Evolutionary conservation across 1,284 basidiomycete species (phyloP).

Genomic region (Puccinia horiana): DNA sequence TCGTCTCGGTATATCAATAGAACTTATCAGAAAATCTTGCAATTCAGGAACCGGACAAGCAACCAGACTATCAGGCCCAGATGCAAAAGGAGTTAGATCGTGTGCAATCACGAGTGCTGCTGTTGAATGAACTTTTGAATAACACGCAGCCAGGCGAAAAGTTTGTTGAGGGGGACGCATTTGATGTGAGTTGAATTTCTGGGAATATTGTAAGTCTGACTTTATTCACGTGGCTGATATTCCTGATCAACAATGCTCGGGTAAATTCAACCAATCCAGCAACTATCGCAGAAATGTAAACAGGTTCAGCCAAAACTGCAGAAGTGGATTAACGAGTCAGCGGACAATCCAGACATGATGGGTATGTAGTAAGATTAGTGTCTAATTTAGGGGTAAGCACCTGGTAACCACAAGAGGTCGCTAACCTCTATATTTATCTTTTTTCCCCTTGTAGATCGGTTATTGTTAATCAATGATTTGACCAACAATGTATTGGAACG

Average conservation of each 20-base stretch:
- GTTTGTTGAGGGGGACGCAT: constrained; percentile 75
- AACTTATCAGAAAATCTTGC: background rate
- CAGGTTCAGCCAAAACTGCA: constrained; percentile 90
- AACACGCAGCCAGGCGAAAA: constrained; percentile 67
- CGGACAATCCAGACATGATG: constrained; percentile 74
- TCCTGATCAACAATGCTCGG: background rate
- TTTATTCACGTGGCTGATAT: background rate
- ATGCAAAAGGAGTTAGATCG: constrained; percentile 88
- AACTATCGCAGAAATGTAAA: constrained; percentile 81
- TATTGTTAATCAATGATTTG: constrained; percentile 94
- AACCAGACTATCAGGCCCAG: constrained; percentile 88
- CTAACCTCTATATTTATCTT: background rate
- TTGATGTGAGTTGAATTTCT: constrained; percentile 68
- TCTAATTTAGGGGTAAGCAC: constrained; percentile 40
- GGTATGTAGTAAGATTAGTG: constrained; percentile 62
- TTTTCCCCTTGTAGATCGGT: constrained; percentile 68
- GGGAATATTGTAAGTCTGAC: background rate
- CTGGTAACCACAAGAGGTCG: background rate
- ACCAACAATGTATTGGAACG: constrained; percentile 88
- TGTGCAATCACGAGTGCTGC: constrained; percentile 86
- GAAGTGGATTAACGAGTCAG: constrained; percentile 96
- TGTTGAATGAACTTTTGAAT: constrained; percentile 94
- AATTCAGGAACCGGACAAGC: constrained; percentile 78
- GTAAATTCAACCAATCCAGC: constrained; percentile 62
- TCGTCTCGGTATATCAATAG: background rate